phyloP scores from a whole-genome alignment of 2,329 filamentous ascomycete genomes.

The Fusarium stilboides region DNA sequence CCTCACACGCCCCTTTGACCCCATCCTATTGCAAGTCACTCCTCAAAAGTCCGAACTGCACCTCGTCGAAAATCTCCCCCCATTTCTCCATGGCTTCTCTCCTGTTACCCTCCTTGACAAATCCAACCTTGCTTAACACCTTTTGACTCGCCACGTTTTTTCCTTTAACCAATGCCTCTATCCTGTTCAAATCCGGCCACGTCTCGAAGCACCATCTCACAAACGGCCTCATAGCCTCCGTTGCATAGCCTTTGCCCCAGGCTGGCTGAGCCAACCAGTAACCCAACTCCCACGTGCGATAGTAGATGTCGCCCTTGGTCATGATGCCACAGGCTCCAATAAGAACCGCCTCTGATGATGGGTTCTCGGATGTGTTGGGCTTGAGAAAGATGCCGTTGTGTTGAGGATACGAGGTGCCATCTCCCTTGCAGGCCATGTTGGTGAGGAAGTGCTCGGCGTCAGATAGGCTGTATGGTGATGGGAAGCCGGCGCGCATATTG shows the following conservation, averaged over 20 bases:
- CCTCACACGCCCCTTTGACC: neutral
- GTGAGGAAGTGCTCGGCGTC: constrained; percentile 58
- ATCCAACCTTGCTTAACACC: constrained; percentile 63
- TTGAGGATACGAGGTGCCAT: constrained; percentile 45
- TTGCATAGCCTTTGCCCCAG: constrained; percentile 64
- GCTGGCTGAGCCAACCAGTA: constrained; percentile 62
- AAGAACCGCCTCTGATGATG: constrained; percentile 46
- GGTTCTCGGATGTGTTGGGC: constrained; percentile 48
- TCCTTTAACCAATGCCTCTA: constrained; percentile 59
- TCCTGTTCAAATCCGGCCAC: constrained; percentile 58
- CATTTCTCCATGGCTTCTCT: constrained; percentile 61
- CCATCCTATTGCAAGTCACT: constrained; percentile 48
- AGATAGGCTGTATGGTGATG: constrained; percentile 61
- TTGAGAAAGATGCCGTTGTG: constrained; percentile 57
- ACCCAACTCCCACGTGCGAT: constrained; percentile 63
- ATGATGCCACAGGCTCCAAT: constrained; percentile 61
- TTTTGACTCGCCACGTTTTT: constrained; percentile 59
- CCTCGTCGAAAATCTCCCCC: constrained; percentile 57
- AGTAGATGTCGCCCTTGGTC: constrained; percentile 56
- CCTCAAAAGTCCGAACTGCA: constrained; percentile 58
- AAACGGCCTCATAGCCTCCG: constrained; percentile 58
- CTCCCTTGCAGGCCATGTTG: constrained; percentile 24
- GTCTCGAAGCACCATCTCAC: constrained; percentile 61
- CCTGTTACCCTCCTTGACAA: constrained; percentile 60
- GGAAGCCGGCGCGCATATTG: constrained; percentile 63